Conservation (phyloP, 257 asterid genomes). For the Fraxinus americana region DNA sequence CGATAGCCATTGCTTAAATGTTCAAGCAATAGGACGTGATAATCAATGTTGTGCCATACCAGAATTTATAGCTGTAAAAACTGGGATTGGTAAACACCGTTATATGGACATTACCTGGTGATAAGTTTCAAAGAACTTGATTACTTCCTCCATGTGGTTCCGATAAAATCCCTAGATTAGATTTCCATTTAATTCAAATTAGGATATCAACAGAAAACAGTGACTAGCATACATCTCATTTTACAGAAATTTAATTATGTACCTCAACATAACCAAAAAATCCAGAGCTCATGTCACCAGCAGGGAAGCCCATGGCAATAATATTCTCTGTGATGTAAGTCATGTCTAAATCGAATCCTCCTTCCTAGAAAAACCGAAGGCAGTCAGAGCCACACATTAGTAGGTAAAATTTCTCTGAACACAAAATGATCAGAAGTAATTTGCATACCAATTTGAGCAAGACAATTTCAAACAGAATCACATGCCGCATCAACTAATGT, state of each 20-base stretch:
- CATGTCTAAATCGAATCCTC: conserved; percentile 98
- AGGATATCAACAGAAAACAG: conserved; percentile 20
- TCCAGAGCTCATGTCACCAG: conserved; percentile 99
- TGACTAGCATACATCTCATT: conserved; percentile 2
- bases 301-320: conserved; percentile 99
- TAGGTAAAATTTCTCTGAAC: not conserved
- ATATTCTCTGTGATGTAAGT: conserved; percentile 99
- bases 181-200: conserved; percentile 33
- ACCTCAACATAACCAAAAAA: conserved; percentile 98
- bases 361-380: conserved; percentile 64
- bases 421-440: conserved; percentile 4
- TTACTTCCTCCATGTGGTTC: conserved; percentile 99
- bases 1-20: not conserved
- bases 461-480: not conserved
- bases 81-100: conserved; percentile 16
- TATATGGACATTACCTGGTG: conserved; percentile 70
- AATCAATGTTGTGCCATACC: conserved; percentile 4
- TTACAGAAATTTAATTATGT: conserved; percentile 22
- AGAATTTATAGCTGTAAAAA: conserved; percentile 14
- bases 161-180: conserved; percentile 83
- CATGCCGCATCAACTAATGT: not conserved
- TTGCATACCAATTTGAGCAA: conserved; percentile 4
- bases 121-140: conserved; percentile 86
- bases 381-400: conserved; percentile 24
- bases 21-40: conserved; percentile 9